These are phyloP conservation scores for Salvia hispanica DNA, from an alignment of 257 asterid species.

Conservation along the genomic window DNA sequence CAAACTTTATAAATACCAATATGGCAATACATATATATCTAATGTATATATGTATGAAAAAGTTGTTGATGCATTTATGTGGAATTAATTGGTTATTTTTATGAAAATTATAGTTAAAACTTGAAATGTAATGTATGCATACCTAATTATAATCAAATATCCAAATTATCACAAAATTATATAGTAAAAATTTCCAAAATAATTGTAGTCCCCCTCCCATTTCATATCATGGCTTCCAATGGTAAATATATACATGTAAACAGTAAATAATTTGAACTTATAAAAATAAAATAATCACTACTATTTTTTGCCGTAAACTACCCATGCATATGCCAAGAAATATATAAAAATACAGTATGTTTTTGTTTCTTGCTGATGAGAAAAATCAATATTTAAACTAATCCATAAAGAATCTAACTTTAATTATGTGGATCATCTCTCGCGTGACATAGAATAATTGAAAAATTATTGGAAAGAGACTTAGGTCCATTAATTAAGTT, in stretches of 20 bases:
- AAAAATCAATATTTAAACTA: background rate
- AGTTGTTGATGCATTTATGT: background rate
- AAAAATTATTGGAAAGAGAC: constrained; percentile 10
- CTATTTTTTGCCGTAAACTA: background rate
- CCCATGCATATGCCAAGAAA: background rate
- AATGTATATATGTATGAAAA: background rate
- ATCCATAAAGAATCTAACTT: constrained; percentile 6
- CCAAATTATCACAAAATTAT: too few species aligned
- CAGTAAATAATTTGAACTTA: too few species aligned
- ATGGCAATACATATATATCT: too few species aligned
- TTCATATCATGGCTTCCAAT: too few species aligned
- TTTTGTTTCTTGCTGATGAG: background rate
- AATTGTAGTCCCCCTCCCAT: too few species aligned
- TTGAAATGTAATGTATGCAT: too few species aligned
- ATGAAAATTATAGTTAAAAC: too few species aligned
- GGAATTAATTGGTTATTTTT: background rate
- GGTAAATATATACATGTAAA: background rate
- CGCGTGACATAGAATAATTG: constrained; percentile 37
- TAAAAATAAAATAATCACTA: background rate
- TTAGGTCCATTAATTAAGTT: constrained; percentile 4
- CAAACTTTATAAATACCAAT: background rate
- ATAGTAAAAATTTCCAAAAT: too few species aligned
- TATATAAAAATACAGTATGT: background rate
- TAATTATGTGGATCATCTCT: constrained; percentile 23
- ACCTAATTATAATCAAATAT: too few species aligned